These are phyloP conservation scores for Quercus mongolica DNA, from an alignment of 306 rosid species.

Conservation along the genomic window DNA sequence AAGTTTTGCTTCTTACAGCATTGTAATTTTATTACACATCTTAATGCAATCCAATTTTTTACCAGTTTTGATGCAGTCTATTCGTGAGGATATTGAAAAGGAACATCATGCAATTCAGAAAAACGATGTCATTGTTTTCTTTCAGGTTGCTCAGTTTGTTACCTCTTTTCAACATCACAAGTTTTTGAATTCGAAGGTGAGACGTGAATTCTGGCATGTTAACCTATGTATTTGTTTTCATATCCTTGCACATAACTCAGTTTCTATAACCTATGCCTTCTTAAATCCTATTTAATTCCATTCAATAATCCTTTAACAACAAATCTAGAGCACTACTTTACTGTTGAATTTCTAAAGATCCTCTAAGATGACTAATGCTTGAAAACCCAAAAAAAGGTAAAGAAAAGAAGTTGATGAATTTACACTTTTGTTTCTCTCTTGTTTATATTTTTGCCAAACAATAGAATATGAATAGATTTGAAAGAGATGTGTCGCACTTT, in stretches of 20 bases:
- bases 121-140: conserved; percentile 68
- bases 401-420: background rate
- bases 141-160: conserved; percentile 86
- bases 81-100: conserved; percentile 74
- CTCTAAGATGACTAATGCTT: background rate
- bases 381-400: background rate
- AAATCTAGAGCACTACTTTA: too few species aligned
- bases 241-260: background rate
- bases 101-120: conserved; percentile 77
- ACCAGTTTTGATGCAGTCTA: conserved; percentile 78
- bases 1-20: background rate
- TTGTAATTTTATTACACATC: conserved; percentile 21
- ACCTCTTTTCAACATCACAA: conserved; percentile 79
- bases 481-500: background rate
- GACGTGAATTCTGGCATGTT: conserved; percentile 15
- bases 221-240: conserved; percentile 10
- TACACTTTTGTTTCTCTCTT: background rate
- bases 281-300: too few species aligned
- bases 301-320: too few species aligned
- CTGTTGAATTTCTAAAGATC: too few species aligned
- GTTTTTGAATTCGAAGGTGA: conserved; percentile 70
- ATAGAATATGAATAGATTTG: background rate
- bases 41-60: conserved; percentile 21
- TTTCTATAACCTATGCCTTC: background rate
- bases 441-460: background rate